Percentiles rank a stretch among this genome's conserved stretches.
phyloP scores from a whole-genome alignment of 305 asterid species.

The Nicotiana rustica region DNA sequence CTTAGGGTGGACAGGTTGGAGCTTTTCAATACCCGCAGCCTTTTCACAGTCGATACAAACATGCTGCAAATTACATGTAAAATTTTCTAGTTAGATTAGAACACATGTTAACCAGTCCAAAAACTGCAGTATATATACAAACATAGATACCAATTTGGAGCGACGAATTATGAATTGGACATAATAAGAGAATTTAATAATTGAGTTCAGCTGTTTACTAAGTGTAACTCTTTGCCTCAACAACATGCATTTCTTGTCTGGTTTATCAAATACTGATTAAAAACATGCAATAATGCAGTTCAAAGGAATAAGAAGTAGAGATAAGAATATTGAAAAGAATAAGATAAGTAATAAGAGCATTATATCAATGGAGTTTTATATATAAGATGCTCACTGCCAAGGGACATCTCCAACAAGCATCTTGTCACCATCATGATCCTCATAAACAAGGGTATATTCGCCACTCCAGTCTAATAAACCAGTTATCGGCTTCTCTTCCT shows the following conservation, averaged over 20 bases:
- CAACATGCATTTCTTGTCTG: too few species aligned
- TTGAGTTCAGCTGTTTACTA: too few species aligned
- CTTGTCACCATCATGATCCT: slow-evolving; percentile 93
- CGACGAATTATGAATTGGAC: too few species aligned
- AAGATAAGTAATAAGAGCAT: slow-evolving; percentile 38
- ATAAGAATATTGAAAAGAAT: slow-evolving; percentile 24
- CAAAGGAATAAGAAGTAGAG: too few species aligned
- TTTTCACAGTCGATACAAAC: slow-evolving; percentile 26
- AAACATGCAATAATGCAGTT: too few species aligned
- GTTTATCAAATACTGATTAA: too few species aligned
- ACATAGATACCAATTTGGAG: background rate
- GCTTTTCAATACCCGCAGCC: slow-evolving; percentile 34
- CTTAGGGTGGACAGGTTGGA: slow-evolving; percentile 12
- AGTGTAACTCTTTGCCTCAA: too few species aligned
- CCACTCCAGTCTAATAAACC: slow-evolving; percentile 81
- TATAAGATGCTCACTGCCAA: slow-evolving; percentile 77
- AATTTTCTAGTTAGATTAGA: background rate
- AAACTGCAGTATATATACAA: too few species aligned
- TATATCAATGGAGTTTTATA: slow-evolving; percentile 33
- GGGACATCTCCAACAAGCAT: slow-evolving; percentile 98
- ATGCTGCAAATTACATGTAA: slow-evolving; percentile 36
- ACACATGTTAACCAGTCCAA: too few species aligned
- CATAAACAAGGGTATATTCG: slow-evolving; percentile 90
- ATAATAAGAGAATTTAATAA: too few species aligned
- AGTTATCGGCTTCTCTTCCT: slow-evolving; percentile 55